Evolutionary conservation across 2,329 filamentous ascomycete genomes (phyloP).

Genomic region (Fonsecaea monophora): DNA sequence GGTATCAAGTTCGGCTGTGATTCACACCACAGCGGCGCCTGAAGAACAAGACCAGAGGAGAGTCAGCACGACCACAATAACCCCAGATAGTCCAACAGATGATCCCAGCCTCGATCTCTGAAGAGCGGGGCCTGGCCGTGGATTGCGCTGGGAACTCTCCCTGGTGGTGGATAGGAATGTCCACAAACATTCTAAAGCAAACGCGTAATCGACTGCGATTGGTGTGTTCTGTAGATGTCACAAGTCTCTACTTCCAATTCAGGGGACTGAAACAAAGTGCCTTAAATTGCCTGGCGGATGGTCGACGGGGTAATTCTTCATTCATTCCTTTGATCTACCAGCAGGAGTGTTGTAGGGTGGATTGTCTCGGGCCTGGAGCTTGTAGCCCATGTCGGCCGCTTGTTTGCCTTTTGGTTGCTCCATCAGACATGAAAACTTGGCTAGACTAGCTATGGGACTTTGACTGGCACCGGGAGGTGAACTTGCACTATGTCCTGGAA

Average conservation of each 20-base stretch:
- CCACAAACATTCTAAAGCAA: background rate
- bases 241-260: background rate
- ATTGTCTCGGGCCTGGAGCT: background rate
- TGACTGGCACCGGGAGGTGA: background rate
- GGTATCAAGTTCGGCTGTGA: background rate
- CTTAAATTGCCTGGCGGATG: background rate
- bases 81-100: constrained; percentile 5
- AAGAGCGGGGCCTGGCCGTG: background rate
- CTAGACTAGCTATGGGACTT: background rate
- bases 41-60: background rate
- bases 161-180: background rate
- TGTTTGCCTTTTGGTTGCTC: background rate
- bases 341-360: background rate
- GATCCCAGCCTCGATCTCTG: background rate
- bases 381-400: background rate
- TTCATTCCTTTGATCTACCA: background rate
- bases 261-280: background rate
- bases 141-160: background rate
- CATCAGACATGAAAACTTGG: background rate
- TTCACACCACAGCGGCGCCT: background rate
- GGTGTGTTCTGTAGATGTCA: background rate
- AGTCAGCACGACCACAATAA: constrained; percentile 14
- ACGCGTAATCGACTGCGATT: background rate
- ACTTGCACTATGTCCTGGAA: background rate
- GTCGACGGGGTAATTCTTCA: background rate